Evolutionary conservation across 225 moss, liverwort and hornwort genomes (phyloP).

Genomic region (Sphagnum contortum): DNA sequence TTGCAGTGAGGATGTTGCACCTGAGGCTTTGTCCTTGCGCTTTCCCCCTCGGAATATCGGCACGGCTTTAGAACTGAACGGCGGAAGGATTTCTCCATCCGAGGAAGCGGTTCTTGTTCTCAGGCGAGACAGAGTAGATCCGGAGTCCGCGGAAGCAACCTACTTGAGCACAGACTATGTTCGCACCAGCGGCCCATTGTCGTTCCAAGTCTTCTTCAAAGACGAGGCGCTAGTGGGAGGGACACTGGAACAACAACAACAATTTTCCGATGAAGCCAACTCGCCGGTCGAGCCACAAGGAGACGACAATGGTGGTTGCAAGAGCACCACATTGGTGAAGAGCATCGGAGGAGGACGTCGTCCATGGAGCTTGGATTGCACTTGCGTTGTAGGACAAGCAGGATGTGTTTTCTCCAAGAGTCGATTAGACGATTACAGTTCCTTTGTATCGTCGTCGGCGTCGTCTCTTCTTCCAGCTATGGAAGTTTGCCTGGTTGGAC

Average conservation of each 20-base stretch:
- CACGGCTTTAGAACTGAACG: slow-evolving; percentile 37
- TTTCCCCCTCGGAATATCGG: slow-evolving; percentile 31
- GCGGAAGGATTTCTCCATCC: slow-evolving; percentile 38
- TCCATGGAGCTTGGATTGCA: slow-evolving; percentile 31
- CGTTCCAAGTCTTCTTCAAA: slow-evolving; percentile 29
- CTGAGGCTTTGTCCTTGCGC: slow-evolving; percentile 29
- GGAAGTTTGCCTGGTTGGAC: slow-evolving; percentile 46
- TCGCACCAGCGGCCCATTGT: slow-evolving; percentile 25
- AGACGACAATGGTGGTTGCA: neutral
- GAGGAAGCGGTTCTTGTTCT: slow-evolving; percentile 31
- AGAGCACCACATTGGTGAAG: neutral
- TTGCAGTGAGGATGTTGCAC: slow-evolving; percentile 12
- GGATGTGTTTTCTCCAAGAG: slow-evolving; percentile 27
- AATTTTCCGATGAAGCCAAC: neutral
- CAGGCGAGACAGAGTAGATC: slow-evolving; percentile 23
- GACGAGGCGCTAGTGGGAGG: slow-evolving; percentile 27
- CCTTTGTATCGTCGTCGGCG: slow-evolving; percentile 5
- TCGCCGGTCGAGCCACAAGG: neutral
- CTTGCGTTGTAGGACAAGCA: slow-evolving; percentile 19
- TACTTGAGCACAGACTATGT: slow-evolving; percentile 46
- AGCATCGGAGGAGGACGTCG: neutral
- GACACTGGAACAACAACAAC: slow-evolving; percentile 11
- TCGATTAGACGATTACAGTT: slow-evolving; percentile 14
- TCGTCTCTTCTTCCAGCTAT: slow-evolving; percentile 18
- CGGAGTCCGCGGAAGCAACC: slow-evolving; percentile 23